Conservation (phyloP, 2,329 filamentous ascomycete genomes). For the Ascochyta viciae-villosae region DNA sequence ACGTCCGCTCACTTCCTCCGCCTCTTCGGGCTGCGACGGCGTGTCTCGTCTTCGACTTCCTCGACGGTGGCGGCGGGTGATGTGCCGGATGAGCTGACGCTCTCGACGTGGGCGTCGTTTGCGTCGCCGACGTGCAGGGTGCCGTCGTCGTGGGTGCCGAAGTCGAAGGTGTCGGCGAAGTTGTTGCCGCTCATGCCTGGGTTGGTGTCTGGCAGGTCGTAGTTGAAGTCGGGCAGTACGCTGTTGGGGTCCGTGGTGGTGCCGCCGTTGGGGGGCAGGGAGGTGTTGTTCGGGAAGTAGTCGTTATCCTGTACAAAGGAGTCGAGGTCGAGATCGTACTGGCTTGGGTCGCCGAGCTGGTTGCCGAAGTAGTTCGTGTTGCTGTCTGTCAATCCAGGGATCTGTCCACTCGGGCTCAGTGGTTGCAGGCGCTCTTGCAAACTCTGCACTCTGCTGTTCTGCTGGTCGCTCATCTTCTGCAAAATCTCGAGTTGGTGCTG, state of each 20-base stretch:
- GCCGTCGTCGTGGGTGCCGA: constrained; percentile 13
- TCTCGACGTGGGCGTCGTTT: constrained; percentile 48
- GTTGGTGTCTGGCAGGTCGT: constrained; percentile 24
- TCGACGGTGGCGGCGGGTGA: constrained; percentile 48
- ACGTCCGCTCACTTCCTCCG: constrained; percentile 31
- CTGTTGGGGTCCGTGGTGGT: constrained; percentile 2
- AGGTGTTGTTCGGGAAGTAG: constrained; percentile 54
- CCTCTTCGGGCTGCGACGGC: constrained; percentile 39
- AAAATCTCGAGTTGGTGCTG: constrained; percentile 80
- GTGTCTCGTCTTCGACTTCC: constrained; percentile 45
- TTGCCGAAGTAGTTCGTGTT: constrained; percentile 44
- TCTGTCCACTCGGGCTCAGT: constrained; percentile 78
- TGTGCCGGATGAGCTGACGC: constrained; percentile 50
- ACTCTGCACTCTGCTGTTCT: constrained; percentile 77
- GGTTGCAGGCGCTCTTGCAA: constrained; percentile 78
- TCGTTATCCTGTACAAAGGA: constrained; percentile 64
- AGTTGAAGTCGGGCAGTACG: constrained; percentile 38
- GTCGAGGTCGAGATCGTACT: constrained; percentile 61
- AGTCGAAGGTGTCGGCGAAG: constrained; percentile 14
- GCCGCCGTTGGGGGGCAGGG: not conserved
- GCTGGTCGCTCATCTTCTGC: constrained; percentile 78
- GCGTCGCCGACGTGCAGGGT: constrained; percentile 9
- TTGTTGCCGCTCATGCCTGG: constrained; percentile 9
- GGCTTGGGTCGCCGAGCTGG: constrained; percentile 46
- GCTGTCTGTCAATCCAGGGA: constrained; percentile 67